phyloP scores from a whole-genome alignment of 768 basidiomycete species.

The Mycena rebaudengoi region DNA sequence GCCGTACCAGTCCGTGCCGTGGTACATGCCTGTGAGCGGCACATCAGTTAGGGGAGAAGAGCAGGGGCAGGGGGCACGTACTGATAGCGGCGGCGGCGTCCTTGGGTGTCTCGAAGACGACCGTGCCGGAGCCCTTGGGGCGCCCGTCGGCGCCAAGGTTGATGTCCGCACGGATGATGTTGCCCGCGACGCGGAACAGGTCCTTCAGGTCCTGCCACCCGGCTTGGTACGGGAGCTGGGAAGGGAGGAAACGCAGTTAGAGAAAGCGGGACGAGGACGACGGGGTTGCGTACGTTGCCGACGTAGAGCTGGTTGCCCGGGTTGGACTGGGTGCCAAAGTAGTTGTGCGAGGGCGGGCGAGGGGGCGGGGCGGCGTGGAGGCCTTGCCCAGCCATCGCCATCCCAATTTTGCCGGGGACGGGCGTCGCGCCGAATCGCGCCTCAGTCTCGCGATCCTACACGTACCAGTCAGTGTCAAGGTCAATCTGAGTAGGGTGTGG shows the following conservation, averaged over 20 bases:
- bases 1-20: slow-evolving; percentile 98
- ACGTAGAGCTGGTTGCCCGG: slow-evolving; percentile 95
- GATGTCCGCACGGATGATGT: slow-evolving; percentile 95
- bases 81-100: slow-evolving; percentile 94
- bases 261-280: not conserved
- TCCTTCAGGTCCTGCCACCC: slow-evolving; percentile 99
- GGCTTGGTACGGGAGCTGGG: slow-evolving; percentile 92
- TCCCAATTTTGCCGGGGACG: slow-evolving; percentile 94
- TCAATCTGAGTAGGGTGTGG: not conserved
- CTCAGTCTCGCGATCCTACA: slow-evolving; percentile 94
- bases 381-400: slow-evolving; percentile 95
- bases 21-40: slow-evolving; percentile 86
- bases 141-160: slow-evolving; percentile 92
- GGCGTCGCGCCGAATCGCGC: slow-evolving; percentile 96
- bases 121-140: slow-evolving; percentile 97
- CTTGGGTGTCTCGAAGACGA: slow-evolving; percentile 91
- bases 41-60: not conserved
- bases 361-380: slow-evolving; percentile 82
- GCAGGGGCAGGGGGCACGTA: slow-evolving; percentile 48
- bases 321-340: slow-evolving; percentile 64
- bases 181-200: slow-evolving; percentile 93
- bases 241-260: slow-evolving; percentile 4
- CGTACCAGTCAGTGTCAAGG: not conserved
- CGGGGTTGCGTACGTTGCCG: slow-evolving; percentile 73
- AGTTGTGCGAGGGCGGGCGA: slow-evolving; percentile 83